phyloP scores from a whole-genome alignment of 441 rosid genomes.

The Pelargonium fulgidum region DNA sequence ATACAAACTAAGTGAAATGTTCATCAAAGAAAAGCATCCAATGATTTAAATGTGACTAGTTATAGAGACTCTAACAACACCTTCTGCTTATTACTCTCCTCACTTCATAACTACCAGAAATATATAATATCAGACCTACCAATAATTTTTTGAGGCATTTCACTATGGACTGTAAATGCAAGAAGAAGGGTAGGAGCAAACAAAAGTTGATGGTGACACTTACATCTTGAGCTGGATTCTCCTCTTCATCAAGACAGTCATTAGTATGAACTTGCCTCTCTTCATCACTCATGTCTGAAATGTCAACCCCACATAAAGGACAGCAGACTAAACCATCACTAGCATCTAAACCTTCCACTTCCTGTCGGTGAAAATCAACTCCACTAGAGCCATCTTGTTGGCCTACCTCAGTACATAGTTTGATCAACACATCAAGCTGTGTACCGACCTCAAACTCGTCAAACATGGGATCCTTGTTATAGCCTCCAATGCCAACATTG shows the following conservation, averaged over 20 bases:
- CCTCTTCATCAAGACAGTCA: slow-evolving; percentile 60
- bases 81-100: too few species aligned
- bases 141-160: not conserved
- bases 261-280: slow-evolving; percentile 63
- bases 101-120: not conserved
- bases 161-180: not conserved
- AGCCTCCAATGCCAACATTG: slow-evolving; percentile 1
- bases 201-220: slow-evolving; percentile 18
- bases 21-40: not conserved
- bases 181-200: not conserved
- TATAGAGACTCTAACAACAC: too few species aligned
- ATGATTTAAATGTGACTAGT: not conserved
- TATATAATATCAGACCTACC: not conserved
- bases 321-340: slow-evolving; percentile 37
- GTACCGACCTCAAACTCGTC: slow-evolving; percentile 37
- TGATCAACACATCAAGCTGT: slow-evolving; percentile 52
- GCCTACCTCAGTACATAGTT: slow-evolving; percentile 41
- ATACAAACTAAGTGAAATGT: not conserved
- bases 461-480: slow-evolving; percentile 4
- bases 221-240: slow-evolving; percentile 37
- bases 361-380: not conserved
- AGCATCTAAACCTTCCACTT: not conserved
- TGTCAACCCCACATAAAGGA: slow-evolving; percentile 65
- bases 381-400: slow-evolving; percentile 23
- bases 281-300: slow-evolving; percentile 59